Evolutionary conservation across 2,329 filamentous ascomycete genomes (phyloP).

Genomic region (Penicillium occitanis): DNA sequence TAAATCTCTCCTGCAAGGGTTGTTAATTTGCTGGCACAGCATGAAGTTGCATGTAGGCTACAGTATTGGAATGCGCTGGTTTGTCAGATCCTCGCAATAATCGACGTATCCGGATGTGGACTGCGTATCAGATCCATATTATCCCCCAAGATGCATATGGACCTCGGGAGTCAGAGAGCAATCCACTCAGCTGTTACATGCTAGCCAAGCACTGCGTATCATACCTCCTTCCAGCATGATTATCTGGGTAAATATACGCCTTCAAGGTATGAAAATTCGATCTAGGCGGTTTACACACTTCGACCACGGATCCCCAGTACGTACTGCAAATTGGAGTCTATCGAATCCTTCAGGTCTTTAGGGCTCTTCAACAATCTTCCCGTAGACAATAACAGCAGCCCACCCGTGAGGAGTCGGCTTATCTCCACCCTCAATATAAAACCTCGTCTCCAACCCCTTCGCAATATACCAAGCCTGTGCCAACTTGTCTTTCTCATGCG

Average conservation of each 20-base stretch:
- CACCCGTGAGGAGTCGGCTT: neutral
- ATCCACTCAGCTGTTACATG: no score
- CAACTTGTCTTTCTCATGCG: neutral
- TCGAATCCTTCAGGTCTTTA: neutral
- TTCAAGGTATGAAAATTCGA: neutral
- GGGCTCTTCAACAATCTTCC: neutral
- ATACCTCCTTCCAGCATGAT: neutral
- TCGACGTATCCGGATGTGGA: neutral
- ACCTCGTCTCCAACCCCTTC: conserved; percentile 1
- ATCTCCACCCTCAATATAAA: conserved; percentile 3
- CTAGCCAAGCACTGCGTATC: no score
- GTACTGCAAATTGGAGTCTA: neutral
- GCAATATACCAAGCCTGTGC: neutral
- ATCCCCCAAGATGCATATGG: neutral
- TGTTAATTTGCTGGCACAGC: neutral
- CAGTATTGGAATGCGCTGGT: neutral
- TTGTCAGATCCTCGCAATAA: neutral
- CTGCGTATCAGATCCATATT: neutral
- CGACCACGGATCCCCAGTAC: neutral
- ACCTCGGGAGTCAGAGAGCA: no score
- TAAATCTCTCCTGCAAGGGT: neutral
- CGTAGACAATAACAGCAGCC: neutral
- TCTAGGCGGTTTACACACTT: neutral
- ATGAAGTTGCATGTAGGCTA: neutral
- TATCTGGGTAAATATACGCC: neutral